Percentiles rank a stretch among this genome's conserved stretches.
Evolutionary conservation across 768 basidiomycete genomes (phyloP).

Genomic region (Tulasnella sp.): DNA sequence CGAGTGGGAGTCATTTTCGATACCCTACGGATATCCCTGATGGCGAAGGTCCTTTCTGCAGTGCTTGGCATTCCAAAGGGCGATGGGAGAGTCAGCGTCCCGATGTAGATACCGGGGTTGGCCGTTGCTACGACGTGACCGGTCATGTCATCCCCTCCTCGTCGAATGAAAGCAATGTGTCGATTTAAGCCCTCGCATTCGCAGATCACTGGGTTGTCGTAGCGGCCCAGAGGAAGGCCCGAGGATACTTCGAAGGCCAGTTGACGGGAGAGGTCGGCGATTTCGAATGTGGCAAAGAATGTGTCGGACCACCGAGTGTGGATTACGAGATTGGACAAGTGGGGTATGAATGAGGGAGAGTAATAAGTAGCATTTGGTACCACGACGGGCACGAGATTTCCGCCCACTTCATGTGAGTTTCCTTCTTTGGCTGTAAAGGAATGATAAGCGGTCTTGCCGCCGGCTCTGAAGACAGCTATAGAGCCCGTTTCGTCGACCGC

Average conservation of each 20-base stretch:
- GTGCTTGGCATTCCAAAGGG: neutral
- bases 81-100: slow-evolving; percentile 40
- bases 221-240: slow-evolving; percentile 53
- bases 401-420: neutral
- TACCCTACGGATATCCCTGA: slow-evolving; percentile 41
- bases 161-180: slow-evolving; percentile 53
- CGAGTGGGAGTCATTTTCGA: slow-evolving; percentile 39
- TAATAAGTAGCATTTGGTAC: slow-evolving; percentile 44
- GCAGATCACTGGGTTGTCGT: slow-evolving; percentile 48
- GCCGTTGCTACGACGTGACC: slow-evolving; percentile 57
- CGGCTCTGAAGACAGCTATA: slow-evolving; percentile 54
- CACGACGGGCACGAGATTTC: slow-evolving; percentile 32
- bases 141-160: slow-evolving; percentile 44
- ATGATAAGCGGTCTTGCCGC: slow-evolving; percentile 46
- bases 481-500: slow-evolving; percentile 43
- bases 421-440: slow-evolving; percentile 13
- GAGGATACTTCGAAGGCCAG: slow-evolving; percentile 35
- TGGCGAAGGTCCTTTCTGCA: slow-evolving; percentile 24
- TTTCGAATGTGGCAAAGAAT: slow-evolving; percentile 50
- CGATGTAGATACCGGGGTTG: slow-evolving; percentile 51
- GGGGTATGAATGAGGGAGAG: slow-evolving; percentile 54
- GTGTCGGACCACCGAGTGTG: slow-evolving; percentile 61
- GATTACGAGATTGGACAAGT: slow-evolving; percentile 37
- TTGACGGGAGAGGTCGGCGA: slow-evolving; percentile 40
- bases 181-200: slow-evolving; percentile 22